Evolutionary conservation across 306 rosid genomes (phyloP), one percentile per base, ranked within the genome.

Genomic region (Quercus aquifolioides): DNA sequence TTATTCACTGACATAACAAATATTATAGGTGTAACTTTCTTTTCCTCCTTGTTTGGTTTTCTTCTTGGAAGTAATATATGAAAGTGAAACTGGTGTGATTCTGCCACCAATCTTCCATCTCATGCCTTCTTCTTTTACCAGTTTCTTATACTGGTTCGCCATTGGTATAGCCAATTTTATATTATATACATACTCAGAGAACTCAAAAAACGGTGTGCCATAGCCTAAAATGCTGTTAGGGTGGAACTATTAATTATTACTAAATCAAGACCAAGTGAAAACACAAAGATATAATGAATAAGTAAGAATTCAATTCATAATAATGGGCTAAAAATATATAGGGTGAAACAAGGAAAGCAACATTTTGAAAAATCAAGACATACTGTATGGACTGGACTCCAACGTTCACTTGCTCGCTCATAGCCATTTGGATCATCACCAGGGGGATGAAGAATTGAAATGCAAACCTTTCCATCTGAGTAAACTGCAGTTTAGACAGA

Each of bases 371-470:
- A 23, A 15, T 55, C 72, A 20, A 23, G 12, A 77, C 89, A 58
- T 87, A 87, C 91, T 12, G 88, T 87, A 83, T 85, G 91, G 38
- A 85, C 81, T 43, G 91, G 91, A 81, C 43, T 88, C 89, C 91
- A 88, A 20, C 89, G 87, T 77, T 88, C 91, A 55, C 84, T 83
- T 4, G 91, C 89, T 26, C 81, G 87, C 81, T 88, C 91, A 13
- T 88, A 88, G 59, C 91, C 91, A 69, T 76, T 85, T 60, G 91
- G 89, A 83, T 88, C 91, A 12, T 88, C 91, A 17, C 91, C 91
- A 10, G 91, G 91, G 38, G 91, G 86, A 64, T 88, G 91, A 63
- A 88, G 89, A 83, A 88, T 88, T 68, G 91, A 88, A 76, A 88
- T 85, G 33, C 91, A 88, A 73, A 88, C 91, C 70, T 54, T 88